Base-by-base conservation (phyloP, 192 early-diverging fungal genomes). In the Thoreauomyces humboldtii region DNA sequence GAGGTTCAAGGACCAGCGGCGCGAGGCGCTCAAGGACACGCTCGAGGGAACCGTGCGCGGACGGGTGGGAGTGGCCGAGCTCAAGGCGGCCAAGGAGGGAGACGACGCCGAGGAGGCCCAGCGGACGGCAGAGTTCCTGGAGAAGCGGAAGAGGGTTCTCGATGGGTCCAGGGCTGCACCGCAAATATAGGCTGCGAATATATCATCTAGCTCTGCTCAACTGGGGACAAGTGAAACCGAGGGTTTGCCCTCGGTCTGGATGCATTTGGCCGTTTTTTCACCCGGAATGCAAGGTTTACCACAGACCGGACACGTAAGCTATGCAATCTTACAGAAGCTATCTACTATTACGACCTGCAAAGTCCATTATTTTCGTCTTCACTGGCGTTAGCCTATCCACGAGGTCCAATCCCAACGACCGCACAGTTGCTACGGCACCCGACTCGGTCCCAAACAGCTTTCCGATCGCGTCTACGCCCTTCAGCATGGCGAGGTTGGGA, bases 401-500 rank as follows among this genome's bases (percentile, higher is more conserved):
- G 2, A 81, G 71, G 50, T 87, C 77, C 58, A 95, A 69, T 5
- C 87, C 91, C 31, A 91, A 67, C 2, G 90, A 88, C 41, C 95
- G 81, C 27, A 81, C 73, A 75, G 78, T 82, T 7, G 85, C 87
- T 24, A 91, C 65, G 0, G 86, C 82, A 0, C 60, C 71, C 33
- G 73, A 72, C 28, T 86, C 86, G 0, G 87, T 85, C 14, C 83
- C 71, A 77, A 94, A 98, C 53, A 94, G 55, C 32, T 84, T 81
- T 52, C 90, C 89, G 17, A 94, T 63, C 65, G 87, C 85, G 73
- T 98, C 93, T 5, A 89, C 81, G 2, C 87, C 83, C 7, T 87
- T 83, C 59, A 95, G 73, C 93, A 95, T 95, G 15, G 85, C 87
- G 33, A 93, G 66, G 67, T 92, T 94, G 4, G 85, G 83, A 14